A percentile compares a stretch with the other conserved stretches of the same genome.
Conservation (phyloP, 2,329 filamentous ascomycete genomes). For the Cordyceps militaris region DNA sequence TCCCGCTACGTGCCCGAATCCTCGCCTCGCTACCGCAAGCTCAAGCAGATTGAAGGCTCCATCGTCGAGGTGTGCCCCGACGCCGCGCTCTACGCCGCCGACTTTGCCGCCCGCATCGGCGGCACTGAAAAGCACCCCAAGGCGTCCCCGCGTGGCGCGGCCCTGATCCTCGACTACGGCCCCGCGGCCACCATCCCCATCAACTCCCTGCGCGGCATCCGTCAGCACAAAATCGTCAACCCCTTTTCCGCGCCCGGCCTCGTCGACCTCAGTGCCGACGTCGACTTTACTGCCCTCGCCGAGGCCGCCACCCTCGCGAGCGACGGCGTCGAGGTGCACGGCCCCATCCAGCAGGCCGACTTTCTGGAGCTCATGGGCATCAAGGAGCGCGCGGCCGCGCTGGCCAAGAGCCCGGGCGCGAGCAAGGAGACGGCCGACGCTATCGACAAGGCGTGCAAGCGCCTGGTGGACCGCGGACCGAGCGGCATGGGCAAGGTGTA, state of each 20-base stretch:
- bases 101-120: conserved; percentile 81
- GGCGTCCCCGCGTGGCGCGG: conserved; percentile 65
- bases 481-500: conserved; percentile 93
- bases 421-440: conserved; percentile 45
- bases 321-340: conserved; percentile 81
- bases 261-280: conserved; percentile 85
- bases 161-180: conserved; percentile 94
- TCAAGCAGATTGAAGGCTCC: conserved; percentile 60
- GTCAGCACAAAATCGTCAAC: conserved; percentile 65
- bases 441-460: conserved; percentile 68
- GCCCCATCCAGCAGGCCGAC: conserved; percentile 75
- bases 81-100: conserved; percentile 67
- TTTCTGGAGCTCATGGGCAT: conserved; percentile 83
- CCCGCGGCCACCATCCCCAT: conserved; percentile 69
- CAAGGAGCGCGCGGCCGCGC: conserved; percentile 62
- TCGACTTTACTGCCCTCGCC: conserved; percentile 83
- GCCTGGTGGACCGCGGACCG: conserved; percentile 74
- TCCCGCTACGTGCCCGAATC: conserved; percentile 77
- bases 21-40: conserved; percentile 68
- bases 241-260: conserved; percentile 74
- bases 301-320: conserved; percentile 72
- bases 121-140: conserved; percentile 53
- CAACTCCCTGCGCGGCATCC: conserved; percentile 87
- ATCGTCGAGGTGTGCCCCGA: conserved; percentile 89
- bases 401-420: conserved; percentile 43